Evolutionary conservation across 1,139 yeast species (phyloP).

Genomic region (Scheffersomyces segobiensis): DNA sequence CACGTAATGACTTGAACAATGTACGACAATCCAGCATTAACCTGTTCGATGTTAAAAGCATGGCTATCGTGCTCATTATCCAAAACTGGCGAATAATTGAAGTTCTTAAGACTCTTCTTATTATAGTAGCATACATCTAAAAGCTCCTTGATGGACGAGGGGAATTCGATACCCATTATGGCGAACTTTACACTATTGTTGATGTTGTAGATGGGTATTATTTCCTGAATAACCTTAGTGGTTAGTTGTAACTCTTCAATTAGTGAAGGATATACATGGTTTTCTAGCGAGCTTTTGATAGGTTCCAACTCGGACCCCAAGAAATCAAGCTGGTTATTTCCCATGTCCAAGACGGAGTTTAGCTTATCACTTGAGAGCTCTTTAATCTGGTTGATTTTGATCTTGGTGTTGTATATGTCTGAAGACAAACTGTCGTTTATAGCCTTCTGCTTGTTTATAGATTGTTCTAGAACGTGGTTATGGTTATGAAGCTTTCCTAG

Average conservation of each 20-base stretch:
- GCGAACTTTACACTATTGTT: constrained; percentile 25
- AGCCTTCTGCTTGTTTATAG: constrained; percentile 21
- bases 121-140: constrained; percentile 33
- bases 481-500: constrained; percentile 3
- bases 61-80: constrained; percentile 9
- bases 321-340: constrained; percentile 28
- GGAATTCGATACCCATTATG: constrained; percentile 40
- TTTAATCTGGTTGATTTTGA: constrained; percentile 23
- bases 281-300: constrained; percentile 22
- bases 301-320: constrained; percentile 31
- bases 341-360: constrained; percentile 15
- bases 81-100: constrained; percentile 7
- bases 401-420: constrained; percentile 25
- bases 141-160: constrained; percentile 30
- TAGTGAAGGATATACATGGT: constrained; percentile 24
- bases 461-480: constrained; percentile 13
- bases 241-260: constrained; percentile 16
- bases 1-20: constrained; percentile 27
- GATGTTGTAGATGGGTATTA: constrained; percentile 29
- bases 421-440: constrained; percentile 28
- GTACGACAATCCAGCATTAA: constrained; percentile 36
- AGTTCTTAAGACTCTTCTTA: constrained; percentile 10
- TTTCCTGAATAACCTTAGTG: constrained; percentile 22
- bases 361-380: constrained; percentile 19
- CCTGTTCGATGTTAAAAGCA: constrained; percentile 17